Conservation (phyloP, 1,284 basidiomycete species). For the Bjerkandera adusta region DNA sequence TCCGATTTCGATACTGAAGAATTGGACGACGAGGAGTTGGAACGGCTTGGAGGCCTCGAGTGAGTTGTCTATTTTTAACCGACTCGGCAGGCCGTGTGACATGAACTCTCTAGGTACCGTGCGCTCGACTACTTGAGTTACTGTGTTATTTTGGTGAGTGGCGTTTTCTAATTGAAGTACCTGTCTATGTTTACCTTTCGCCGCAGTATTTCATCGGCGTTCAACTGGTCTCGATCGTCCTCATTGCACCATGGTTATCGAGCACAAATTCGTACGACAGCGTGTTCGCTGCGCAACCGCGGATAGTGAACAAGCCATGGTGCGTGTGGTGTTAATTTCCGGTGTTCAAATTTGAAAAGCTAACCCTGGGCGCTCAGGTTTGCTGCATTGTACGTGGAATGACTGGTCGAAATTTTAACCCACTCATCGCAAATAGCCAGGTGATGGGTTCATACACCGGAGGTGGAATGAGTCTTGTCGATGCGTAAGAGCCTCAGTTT, state of each 20-base stretch:
- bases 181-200: not conserved
- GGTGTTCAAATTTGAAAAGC: not conserved
- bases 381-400: constrained; percentile 34
- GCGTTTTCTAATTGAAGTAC: not conserved
- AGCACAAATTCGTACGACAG: constrained; percentile 40
- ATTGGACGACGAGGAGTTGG: constrained; percentile 68
- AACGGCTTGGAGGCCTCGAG: constrained; percentile 82
- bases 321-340: constrained; percentile 22
- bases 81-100: not conserved
- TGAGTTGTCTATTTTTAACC: constrained; percentile 34
- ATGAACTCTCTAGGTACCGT: constrained; percentile 17
- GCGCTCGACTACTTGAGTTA: constrained; percentile 39
- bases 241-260: constrained; percentile 53
- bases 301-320: constrained; percentile 49
- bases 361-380: constrained; percentile 38
- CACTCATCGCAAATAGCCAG: constrained; percentile 25
- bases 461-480: constrained; percentile 52
- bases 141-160: constrained; percentile 43
- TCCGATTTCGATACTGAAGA: constrained; percentile 69
- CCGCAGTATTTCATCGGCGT: constrained; percentile 47
- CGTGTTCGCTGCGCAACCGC: constrained; percentile 44
- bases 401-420: not conserved
- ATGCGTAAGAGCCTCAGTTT: constrained; percentile 35
- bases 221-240: constrained; percentile 58
- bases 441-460: constrained; percentile 53